Evolutionary conservation across 306 rosid genomes (phyloP).

Genomic region (Calophaca sinica): DNA sequence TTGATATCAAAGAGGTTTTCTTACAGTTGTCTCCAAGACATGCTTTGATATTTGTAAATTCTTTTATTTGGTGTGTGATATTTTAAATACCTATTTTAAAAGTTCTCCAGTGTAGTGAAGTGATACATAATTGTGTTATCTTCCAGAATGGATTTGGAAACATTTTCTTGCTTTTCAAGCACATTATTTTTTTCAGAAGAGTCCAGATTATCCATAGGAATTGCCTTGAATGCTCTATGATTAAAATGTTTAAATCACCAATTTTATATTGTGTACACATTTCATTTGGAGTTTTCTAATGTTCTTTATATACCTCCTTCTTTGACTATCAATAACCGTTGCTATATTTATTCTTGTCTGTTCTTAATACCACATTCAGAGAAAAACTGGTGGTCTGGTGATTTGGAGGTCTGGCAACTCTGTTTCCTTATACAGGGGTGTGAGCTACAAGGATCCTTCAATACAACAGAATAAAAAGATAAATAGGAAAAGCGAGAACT

Average conservation of each 20-base stretch:
- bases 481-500: slow-evolving; percentile 53
- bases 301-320: slow-evolving; percentile 8
- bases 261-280: background rate
- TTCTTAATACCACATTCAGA: slow-evolving; percentile 60
- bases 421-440: slow-evolving; percentile 92
- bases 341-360: slow-evolving; percentile 30
- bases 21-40: slow-evolving; percentile 10
- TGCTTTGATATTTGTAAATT: background rate
- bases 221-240: slow-evolving; percentile 23
- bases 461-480: slow-evolving; percentile 62
- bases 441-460: slow-evolving; percentile 83
- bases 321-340: slow-evolving; percentile 24
- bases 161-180: slow-evolving; percentile 12
- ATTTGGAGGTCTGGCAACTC: slow-evolving; percentile 98
- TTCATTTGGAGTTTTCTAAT: background rate
- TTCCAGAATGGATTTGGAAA: slow-evolving; percentile 21
- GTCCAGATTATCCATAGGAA: slow-evolving; percentile 10
- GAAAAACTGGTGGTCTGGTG: slow-evolving; percentile 97
- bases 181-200: slow-evolving; percentile 18
- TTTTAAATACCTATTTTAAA: slow-evolving; percentile 4
- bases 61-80: background rate
- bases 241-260: slow-evolving; percentile 15
- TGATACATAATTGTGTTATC: slow-evolving; percentile 23
- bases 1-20: slow-evolving; percentile 2
- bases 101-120: slow-evolving; percentile 15